Conservation (phyloP, 2,329 filamentous ascomycete species). For the Penicillium sp. region DNA sequence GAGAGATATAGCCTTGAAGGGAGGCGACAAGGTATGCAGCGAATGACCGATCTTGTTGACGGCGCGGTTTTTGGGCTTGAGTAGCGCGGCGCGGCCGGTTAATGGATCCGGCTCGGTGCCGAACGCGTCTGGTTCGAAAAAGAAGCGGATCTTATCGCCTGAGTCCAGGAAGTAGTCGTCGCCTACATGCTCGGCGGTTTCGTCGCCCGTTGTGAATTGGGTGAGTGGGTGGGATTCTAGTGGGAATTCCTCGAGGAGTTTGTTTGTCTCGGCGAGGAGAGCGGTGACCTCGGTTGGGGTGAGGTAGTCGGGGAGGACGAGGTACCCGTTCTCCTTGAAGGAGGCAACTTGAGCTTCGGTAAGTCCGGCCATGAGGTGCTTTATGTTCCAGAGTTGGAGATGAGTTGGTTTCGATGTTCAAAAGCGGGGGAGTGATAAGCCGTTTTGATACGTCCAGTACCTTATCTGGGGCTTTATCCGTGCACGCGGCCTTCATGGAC, state of each 20-base stretch:
- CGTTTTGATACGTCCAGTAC: conserved; percentile 8
- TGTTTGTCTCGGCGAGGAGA: conserved; percentile 71
- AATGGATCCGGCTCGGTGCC: conserved; percentile 37
- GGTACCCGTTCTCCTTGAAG: conserved; percentile 83
- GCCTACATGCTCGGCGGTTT: conserved; percentile 71
- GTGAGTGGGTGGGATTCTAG: conserved; percentile 88
- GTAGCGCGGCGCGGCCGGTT: conserved; percentile 56
- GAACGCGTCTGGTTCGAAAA: conserved; percentile 95
- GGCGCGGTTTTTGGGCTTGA: conserved; percentile 75
- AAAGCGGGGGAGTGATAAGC: conserved; percentile 25
- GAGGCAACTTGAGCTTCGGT: conserved; percentile 66
- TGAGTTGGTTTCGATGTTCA: conserved; percentile 2
- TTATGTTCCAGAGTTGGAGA: neutral
- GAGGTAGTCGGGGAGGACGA: conserved; percentile 78
- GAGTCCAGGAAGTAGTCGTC: conserved; percentile 91
- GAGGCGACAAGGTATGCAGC: conserved; percentile 65
- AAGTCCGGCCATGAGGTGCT: conserved; percentile 52
- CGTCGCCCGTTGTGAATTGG: conserved; percentile 81
- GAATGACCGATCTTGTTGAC: conserved; percentile 89
- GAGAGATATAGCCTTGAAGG: conserved; percentile 58
- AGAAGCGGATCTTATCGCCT: conserved; percentile 90
- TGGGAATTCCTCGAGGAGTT: conserved; percentile 70
- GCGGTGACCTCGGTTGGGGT: conserved; percentile 60
- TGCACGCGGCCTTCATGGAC: neutral
- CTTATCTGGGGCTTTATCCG: conserved; percentile 8